Base-by-base conservation (phyloP, 306 rosid species). In the Luffa acutangula region DNA sequence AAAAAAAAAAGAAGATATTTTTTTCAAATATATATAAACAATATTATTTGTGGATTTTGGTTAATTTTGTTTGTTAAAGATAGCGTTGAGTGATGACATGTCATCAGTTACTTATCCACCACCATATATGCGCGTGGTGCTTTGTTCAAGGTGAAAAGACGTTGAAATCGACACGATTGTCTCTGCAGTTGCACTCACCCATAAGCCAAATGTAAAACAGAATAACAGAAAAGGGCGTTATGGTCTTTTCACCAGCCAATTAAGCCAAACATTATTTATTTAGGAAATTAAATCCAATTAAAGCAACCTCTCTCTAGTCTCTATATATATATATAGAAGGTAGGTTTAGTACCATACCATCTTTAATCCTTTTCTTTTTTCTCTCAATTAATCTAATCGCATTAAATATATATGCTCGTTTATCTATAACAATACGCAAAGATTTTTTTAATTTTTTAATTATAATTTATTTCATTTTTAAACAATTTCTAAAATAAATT, bases 101-200 rank as follows among this genome's bases (percentile, higher is more conserved):
- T 60, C 67, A 60, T 31, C 36, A 9, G 41, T 41, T 37, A 46
- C 11, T 65, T 36, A 65, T 65, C 72, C 45, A 65, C 25, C 72
- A 65, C 72, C 72, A 65, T 65, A 37, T 48, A 65, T 65, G 72
- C 72, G 72, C 72, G 20, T 65, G 72, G 72, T 36, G 21, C 46
- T 36, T 17, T 15, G 43, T 34, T 65, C 25, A 36, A 37, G 25
- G 48, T 65, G 72, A 65, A 65, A 65, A 65, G 72, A 65, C 72
- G 41, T 65, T 65, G 72, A 36, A 5, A 13, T 64, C 21, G 20
- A 37, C 72, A 63, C 72, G 48, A 65, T 18, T 14, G 45, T 36
- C 46, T 37, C 72, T 37, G 7, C 46, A 36, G 36, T 5, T 37
- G 7, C 46, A 36, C 15, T 5, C 12, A 25, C 43, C 2, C 2